Evolutionary conservation across 768 basidiomycete species (phyloP).

Genomic region (Melanogaster broomeanus): DNA sequence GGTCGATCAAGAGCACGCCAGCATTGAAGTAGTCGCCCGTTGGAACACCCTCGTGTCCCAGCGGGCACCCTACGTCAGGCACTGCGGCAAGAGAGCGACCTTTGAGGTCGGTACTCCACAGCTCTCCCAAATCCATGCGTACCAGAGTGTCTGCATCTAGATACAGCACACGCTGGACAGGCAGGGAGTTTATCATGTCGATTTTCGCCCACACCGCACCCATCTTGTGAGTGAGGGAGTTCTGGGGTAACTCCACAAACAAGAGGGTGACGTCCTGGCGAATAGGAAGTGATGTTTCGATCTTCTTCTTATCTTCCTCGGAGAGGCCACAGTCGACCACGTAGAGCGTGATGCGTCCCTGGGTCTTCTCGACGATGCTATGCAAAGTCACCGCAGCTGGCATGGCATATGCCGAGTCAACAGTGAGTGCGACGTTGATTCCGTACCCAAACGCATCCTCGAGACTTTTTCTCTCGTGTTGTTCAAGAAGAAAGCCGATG

Average conservation of each 20-base stretch:
- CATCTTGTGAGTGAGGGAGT: conserved; percentile 26
- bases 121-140: conserved; percentile 35
- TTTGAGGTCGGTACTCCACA: conserved; percentile 49
- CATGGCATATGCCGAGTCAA: conserved; percentile 48
- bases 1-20: conserved; percentile 53
- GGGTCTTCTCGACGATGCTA: conserved; percentile 38
- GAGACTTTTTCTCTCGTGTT: not conserved
- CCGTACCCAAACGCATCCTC: conserved; percentile 42
- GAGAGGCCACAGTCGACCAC: conserved; percentile 49
- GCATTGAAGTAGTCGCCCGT: conserved; percentile 52
- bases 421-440: conserved; percentile 46
- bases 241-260: conserved; percentile 41
- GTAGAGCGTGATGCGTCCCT: conserved; percentile 47
- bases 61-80: conserved; percentile 50
- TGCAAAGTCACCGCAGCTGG: conserved; percentile 49
- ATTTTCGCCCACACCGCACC: conserved; percentile 52
- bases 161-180: conserved; percentile 52
- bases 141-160: conserved; percentile 56
- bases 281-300: conserved; percentile 31
- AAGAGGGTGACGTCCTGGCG: conserved; percentile 38
- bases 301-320: conserved; percentile 33
- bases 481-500: conserved; percentile 45
- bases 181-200: conserved; percentile 46
- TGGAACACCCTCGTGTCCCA: conserved; percentile 42
- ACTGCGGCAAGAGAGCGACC: conserved; percentile 46